These are phyloP conservation scores for Phytophthora litchii DNA, from an alignment of 352 stramenopile species.

Conservation along the genomic window DNA sequence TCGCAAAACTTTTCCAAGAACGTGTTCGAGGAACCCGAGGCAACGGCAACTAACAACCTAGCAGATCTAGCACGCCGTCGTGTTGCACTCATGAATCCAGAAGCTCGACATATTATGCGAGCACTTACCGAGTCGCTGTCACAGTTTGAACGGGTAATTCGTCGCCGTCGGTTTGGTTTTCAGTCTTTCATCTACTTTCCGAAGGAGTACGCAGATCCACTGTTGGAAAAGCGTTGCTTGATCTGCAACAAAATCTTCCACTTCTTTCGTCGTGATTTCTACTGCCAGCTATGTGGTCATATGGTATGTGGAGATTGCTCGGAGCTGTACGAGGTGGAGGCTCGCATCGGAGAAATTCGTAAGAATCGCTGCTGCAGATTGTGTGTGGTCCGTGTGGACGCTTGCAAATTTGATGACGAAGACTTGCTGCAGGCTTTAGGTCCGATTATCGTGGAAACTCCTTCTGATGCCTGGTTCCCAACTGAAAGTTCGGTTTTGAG, in stretches of 20 bases:
- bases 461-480: constrained; percentile 45
- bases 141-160: constrained; percentile 63
- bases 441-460: constrained; percentile 42
- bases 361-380: constrained; percentile 52
- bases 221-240: constrained; percentile 37
- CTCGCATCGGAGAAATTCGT: constrained; percentile 46
- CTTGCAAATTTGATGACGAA: constrained; percentile 58
- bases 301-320: constrained; percentile 58
- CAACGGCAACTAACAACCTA: constrained; percentile 7
- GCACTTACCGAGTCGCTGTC: constrained; percentile 53
- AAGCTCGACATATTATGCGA: constrained; percentile 48
- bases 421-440: constrained; percentile 50
- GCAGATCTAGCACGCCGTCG: constrained; percentile 38
- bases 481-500: constrained; percentile 8
- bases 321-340: constrained; percentile 54
- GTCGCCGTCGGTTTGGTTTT: constrained; percentile 66
- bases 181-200: constrained; percentile 74
- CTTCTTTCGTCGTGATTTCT: constrained; percentile 54
- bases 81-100: constrained; percentile 51
- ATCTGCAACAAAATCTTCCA: constrained; percentile 61
- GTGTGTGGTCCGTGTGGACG: constrained; percentile 62
- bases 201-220: constrained; percentile 34
- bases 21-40: constrained; percentile 7
- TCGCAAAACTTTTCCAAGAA: constrained; percentile 32
- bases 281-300: constrained; percentile 64